Conservation (phyloP, 768 basidiomycete genomes). For the Boletus pseudo-olivaceus region DNA sequence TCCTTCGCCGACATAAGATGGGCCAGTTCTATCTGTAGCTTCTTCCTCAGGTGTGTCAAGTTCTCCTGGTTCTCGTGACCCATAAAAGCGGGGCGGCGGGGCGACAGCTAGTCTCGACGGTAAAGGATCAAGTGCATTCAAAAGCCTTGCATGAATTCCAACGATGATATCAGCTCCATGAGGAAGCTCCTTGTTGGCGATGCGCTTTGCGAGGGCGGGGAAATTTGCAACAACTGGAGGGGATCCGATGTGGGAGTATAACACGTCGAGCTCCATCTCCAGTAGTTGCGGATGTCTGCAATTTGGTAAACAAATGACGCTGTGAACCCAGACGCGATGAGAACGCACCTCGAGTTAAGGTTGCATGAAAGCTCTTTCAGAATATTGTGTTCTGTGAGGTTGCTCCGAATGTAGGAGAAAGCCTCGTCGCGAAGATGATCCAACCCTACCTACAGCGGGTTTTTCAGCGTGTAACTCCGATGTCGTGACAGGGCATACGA, state of each 20-base stretch:
- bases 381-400: conserved; percentile 22
- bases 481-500: background rate
- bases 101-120: background rate
- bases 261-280: conserved; percentile 23
- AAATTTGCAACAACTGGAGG: conserved; percentile 9
- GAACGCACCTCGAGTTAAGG: conserved; percentile 14
- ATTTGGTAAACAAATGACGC: background rate
- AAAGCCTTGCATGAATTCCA: conserved; percentile 17
- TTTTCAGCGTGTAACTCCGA: background rate
- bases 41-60: no score
- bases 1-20: no score
- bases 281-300: conserved; percentile 16
- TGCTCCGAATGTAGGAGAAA: conserved; percentile 13
- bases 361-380: conserved; percentile 21
- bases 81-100: no score
- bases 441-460: conserved; percentile 15
- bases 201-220: conserved; percentile 10
- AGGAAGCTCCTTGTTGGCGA: conserved; percentile 12
- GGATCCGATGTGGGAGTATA: conserved; percentile 17
- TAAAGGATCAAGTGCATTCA: conserved; percentile 4
- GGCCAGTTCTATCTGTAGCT: no score
- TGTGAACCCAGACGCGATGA: no score
- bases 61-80: no score
- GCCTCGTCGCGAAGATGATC: conserved; percentile 17
- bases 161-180: conserved; percentile 25